phyloP scores from a whole-genome alignment of 176 grass and related monocot genomes.

The Eragrostis curvula region DNA sequence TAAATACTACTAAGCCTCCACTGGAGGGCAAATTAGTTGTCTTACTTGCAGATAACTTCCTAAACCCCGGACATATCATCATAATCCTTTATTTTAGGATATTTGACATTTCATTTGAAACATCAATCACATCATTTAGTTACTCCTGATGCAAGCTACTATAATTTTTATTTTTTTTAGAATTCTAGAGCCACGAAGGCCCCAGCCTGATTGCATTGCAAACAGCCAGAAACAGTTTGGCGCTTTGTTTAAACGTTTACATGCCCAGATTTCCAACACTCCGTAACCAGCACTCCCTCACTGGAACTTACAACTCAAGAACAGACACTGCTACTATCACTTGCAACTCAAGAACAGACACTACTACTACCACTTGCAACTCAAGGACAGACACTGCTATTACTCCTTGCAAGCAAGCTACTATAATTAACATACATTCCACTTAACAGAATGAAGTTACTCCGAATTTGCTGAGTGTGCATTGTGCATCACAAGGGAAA shows the following conservation, averaged over 20 bases:
- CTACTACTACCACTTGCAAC: too few relatives aligned
- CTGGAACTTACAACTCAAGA: too few relatives aligned
- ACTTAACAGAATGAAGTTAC: constrained; percentile 21
- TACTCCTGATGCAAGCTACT: background rate
- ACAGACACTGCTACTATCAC: too few relatives aligned
- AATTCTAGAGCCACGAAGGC: too few relatives aligned
- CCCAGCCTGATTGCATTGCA: too few relatives aligned
- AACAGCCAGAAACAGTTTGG: too few relatives aligned
- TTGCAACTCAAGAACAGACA: too few relatives aligned
- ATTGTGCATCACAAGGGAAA: background rate
- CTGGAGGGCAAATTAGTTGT: background rate
- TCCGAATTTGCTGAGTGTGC: background rate
- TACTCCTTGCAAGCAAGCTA: background rate
- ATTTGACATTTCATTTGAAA: background rate
- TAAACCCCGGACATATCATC: background rate
- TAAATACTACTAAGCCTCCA: background rate
- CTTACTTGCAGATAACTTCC: background rate
- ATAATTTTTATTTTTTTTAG: too few relatives aligned
- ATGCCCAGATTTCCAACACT: too few relatives aligned
- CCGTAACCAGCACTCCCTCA: too few relatives aligned
- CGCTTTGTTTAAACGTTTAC: too few relatives aligned
- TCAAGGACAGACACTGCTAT: too few relatives aligned
- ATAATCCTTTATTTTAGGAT: background rate
- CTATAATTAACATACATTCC: background rate
- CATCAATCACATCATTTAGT: background rate